Percentiles rank a stretch among this genome's conserved stretches.
Conservation (phyloP, 306 rosid genomes). For the Datisca glomerata region DNA sequence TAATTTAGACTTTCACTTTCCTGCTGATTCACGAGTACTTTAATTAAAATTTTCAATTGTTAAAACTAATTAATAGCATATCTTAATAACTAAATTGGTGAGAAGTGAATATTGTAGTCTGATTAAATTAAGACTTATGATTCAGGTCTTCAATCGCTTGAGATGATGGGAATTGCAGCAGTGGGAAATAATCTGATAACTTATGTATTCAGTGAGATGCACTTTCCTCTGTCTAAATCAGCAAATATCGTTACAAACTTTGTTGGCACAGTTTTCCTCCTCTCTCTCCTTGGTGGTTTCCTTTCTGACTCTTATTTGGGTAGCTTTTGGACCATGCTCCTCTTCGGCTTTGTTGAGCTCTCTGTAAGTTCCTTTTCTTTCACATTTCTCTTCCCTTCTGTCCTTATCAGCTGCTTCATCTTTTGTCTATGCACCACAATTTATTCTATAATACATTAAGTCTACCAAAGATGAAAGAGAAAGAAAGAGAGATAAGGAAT, state of each 20-base stretch:
- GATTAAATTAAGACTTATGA: too few species aligned
- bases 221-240: slow-evolving; percentile 46
- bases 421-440: too few species aligned
- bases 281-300: slow-evolving; percentile 56
- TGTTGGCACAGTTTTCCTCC: slow-evolving; percentile 46
- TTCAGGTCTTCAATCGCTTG: slow-evolving; percentile 57
- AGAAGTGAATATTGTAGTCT: too few species aligned
- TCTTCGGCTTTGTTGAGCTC: slow-evolving; percentile 51
- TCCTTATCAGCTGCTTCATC: not conserved
- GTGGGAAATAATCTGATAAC: slow-evolving; percentile 58
- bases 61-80: too few species aligned
- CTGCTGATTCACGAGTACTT: too few species aligned
- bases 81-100: too few species aligned
- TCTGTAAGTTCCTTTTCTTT: slow-evolving; percentile 20
- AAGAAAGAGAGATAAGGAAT: too few species aligned
- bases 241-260: slow-evolving; percentile 55
- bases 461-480: too few species aligned
- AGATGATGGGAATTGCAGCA: slow-evolving; percentile 63
- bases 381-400: not conserved
- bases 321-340: slow-evolving; percentile 46
- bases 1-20: too few species aligned
- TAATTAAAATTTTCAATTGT: too few species aligned
- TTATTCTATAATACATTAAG: too few species aligned
- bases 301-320: slow-evolving; percentile 56
- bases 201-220: slow-evolving; percentile 46